These are phyloP conservation scores for Sugiyamaella valdiviana DNA, from an alignment of 805 yeast species.

Conservation along the genomic window DNA sequence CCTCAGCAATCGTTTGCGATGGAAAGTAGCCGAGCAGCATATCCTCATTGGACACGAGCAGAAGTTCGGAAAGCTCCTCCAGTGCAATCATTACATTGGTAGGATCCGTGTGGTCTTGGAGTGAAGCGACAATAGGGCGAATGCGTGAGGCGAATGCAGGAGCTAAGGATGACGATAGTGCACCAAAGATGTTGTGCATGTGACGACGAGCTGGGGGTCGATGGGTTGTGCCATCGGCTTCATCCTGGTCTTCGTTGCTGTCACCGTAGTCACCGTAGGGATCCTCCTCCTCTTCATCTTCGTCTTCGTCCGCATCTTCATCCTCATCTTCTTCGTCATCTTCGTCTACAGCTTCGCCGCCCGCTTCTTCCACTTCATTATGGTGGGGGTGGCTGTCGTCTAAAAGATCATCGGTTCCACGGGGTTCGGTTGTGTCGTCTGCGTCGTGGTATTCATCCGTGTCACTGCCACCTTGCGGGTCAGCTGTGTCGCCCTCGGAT, in stretches of 20 bases:
- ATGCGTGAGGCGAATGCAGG: constrained; percentile 26
- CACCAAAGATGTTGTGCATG: constrained; percentile 15
- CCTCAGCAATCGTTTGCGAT: constrained; percentile 46
- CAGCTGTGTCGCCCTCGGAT: background rate
- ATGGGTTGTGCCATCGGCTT: constrained; percentile 20
- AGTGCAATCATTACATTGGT: constrained; percentile 28
- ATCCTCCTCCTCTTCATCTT: constrained; percentile 15
- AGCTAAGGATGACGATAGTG: constrained; percentile 20
- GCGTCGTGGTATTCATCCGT: too few relatives aligned
- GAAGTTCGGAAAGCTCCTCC: constrained; percentile 30
- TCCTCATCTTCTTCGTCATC: constrained; percentile 20
- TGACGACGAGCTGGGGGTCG: background rate
- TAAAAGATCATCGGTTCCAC: too few relatives aligned
- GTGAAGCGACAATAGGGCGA: constrained; percentile 19
- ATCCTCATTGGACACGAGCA: constrained; percentile 32
- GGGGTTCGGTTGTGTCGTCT: too few relatives aligned
- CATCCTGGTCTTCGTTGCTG: constrained; percentile 23
- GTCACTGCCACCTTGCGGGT: too few relatives aligned
- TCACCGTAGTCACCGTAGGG: constrained; percentile 19
- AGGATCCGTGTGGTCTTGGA: constrained; percentile 27
- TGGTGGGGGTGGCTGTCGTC: too few relatives aligned
- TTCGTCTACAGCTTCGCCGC: constrained; percentile 11
- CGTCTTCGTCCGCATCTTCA: constrained; percentile 16
- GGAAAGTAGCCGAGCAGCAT: constrained; percentile 41
- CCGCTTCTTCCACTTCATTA: too few relatives aligned